Conservation (phyloP, 1,284 basidiomycete species). For the Puccinia polysora region DNA sequence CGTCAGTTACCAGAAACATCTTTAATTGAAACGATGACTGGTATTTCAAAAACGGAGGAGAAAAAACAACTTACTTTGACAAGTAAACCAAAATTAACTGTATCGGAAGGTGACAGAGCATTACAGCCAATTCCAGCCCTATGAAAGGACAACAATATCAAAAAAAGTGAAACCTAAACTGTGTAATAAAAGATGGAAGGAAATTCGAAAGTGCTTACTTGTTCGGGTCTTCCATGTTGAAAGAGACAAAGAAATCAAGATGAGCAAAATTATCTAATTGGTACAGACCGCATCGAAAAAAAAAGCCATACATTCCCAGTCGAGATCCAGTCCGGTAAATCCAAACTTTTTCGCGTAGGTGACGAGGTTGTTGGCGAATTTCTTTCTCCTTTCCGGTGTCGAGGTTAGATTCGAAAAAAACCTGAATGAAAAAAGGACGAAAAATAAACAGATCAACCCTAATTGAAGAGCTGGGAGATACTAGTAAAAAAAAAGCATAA, state of each 20-base stretch:
- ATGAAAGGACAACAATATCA: background rate
- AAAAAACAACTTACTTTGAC: background rate
- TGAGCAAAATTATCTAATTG: background rate
- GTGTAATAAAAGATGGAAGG: too few species aligned
- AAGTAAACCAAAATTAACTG: slow-evolving; percentile 23
- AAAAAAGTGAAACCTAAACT: background rate
- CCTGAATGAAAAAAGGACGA: background rate
- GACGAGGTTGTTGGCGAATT: slow-evolving; percentile 18
- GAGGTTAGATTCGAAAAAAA: slow-evolving; percentile 15
- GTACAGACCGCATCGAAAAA: background rate
- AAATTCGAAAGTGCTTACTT: background rate
- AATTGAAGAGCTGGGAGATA: background rate
- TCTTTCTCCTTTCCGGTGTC: background rate
- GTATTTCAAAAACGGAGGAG: too few species aligned
- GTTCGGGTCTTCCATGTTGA: background rate
- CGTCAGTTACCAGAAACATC: background rate
- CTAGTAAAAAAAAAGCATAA: too few species aligned
- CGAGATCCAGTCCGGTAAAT: slow-evolving; percentile 23
- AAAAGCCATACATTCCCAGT: slow-evolving; percentile 23
- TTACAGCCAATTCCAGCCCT: slow-evolving; percentile 23
- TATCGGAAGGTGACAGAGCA: background rate
- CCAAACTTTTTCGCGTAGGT: slow-evolving; percentile 18
- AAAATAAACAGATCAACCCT: background rate
- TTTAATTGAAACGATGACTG: background rate
- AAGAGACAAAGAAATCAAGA: background rate